These are phyloP conservation scores for Polyrhizophydium stewartii DNA, from an alignment of 371 early-diverging fungal genomes.

Conservation along the genomic window DNA sequence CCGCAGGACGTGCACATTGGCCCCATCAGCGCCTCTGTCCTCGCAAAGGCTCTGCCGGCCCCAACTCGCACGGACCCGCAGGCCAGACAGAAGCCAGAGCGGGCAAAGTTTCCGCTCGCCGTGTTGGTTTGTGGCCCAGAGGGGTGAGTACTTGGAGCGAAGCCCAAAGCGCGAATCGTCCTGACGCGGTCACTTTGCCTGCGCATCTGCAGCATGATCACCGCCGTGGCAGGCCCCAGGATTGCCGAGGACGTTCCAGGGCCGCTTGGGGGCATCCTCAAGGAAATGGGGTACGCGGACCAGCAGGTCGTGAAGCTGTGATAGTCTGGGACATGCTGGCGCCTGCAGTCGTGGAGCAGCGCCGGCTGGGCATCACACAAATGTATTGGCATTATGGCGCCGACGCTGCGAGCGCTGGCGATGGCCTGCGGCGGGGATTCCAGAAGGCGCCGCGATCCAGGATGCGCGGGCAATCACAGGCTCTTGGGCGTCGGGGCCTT, in stretches of 20 bases:
- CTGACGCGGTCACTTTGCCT: too few species aligned
- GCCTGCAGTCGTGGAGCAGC: too few species aligned
- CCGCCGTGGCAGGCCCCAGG: slow-evolving; percentile 79
- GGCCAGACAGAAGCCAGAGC: too few species aligned
- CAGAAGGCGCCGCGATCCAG: too few species aligned
- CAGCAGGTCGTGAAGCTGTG: slow-evolving; percentile 89
- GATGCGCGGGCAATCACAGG: not conserved
- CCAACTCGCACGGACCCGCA: too few species aligned
- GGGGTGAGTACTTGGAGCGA: too few species aligned
- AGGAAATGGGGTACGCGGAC: slow-evolving; percentile 74
- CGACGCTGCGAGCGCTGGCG: too few species aligned
- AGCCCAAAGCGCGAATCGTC: too few species aligned
- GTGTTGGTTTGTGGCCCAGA: slow-evolving; percentile 92
- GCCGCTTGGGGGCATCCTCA: slow-evolving; percentile 67
- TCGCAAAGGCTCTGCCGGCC: slow-evolving; percentile 61
- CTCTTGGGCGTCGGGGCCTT: slow-evolving; percentile 1
- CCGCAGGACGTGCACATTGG: slow-evolving; percentile 49
- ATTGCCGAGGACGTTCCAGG: slow-evolving; percentile 81
- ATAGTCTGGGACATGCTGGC: too few species aligned
- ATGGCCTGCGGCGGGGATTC: too few species aligned
- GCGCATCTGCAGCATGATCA: slow-evolving; percentile 57
- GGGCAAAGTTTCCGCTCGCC: slow-evolving; percentile 30
- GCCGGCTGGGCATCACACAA: too few species aligned
- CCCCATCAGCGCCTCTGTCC: slow-evolving; percentile 61
- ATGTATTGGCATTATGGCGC: too few species aligned